Evolutionary conservation across 768 basidiomycete genomes (phyloP).

Genomic region (Tubosaeta sp.): DNA sequence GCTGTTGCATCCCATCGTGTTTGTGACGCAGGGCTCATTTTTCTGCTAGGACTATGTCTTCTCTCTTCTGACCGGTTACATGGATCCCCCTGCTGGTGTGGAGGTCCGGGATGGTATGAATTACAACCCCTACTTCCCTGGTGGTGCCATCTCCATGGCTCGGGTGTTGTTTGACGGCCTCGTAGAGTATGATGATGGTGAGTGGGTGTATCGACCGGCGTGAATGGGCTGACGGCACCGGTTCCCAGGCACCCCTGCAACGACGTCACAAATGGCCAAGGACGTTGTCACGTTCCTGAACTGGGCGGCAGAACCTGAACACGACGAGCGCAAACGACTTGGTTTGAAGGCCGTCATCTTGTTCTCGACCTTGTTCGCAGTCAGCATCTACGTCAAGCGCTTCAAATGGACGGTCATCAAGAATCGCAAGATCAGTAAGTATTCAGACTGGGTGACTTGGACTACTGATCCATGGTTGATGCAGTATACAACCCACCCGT

Average conservation of each 20-base stretch:
- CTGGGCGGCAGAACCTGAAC: constrained; percentile 98
- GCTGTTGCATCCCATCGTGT: constrained; percentile 29
- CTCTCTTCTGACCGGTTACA: constrained; percentile 93
- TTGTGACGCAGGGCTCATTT: constrained; percentile 1
- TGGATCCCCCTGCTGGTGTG: constrained; percentile 93
- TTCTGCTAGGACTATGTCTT: constrained; percentile 85
- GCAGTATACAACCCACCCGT: constrained; percentile 39
- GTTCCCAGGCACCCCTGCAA: constrained; percentile 83
- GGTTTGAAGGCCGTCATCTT: constrained; percentile 95
- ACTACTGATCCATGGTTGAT: constrained; percentile 4
- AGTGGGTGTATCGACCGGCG: constrained; percentile 15
- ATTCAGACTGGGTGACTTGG: neutral
- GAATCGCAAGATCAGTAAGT: constrained; percentile 87
- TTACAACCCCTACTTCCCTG: constrained; percentile 99
- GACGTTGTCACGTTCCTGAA: constrained; percentile 93
- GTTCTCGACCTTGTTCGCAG: constrained; percentile 75
- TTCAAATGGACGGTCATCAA: constrained; percentile 94
- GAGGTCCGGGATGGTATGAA: constrained; percentile 97
- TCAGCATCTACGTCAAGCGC: constrained; percentile 88
- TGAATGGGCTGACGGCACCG: constrained; percentile 6
- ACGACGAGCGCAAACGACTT: constrained; percentile 95
- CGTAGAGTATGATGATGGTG: constrained; percentile 95
- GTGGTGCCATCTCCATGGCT: constrained; percentile 98
- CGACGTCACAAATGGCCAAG: constrained; percentile 98
- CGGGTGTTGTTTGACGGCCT: constrained; percentile 93